Conservation (phyloP, 305 asterid species). For the Petunia hybrid region DNA sequence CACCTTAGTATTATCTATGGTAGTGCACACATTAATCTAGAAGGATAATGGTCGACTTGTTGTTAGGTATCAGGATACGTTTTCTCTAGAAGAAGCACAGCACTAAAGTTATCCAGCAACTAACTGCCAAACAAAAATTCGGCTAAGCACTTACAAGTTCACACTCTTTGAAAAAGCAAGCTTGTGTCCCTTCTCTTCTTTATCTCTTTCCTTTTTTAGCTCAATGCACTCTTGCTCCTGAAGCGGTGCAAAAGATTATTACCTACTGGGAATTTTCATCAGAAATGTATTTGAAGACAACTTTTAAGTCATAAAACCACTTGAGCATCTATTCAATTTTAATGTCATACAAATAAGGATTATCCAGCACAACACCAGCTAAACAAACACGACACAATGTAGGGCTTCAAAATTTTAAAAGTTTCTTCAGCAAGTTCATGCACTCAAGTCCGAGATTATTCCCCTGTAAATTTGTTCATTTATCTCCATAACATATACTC, state of each 20-base stretch:
- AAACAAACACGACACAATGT: constrained; percentile 2
- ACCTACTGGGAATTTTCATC: constrained; percentile 34
- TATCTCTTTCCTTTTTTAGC: constrained; percentile 61
- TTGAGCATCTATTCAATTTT: constrained; percentile 15
- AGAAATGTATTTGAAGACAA: constrained; percentile 35
- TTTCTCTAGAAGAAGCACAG: constrained; percentile 16
- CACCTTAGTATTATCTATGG: constrained; percentile 12
- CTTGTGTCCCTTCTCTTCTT: constrained; percentile 65
- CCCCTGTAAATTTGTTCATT: neutral
- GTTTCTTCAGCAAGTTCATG: constrained; percentile 11
- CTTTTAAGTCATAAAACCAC: constrained; percentile 5
- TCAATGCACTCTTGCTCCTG: constrained; percentile 76
- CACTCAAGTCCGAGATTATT: neutral
- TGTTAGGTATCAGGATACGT: constrained; percentile 6
- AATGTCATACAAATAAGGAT: constrained; percentile 7
- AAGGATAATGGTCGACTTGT: constrained; percentile 1
- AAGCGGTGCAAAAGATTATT: constrained; percentile 41
- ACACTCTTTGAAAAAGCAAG: constrained; percentile 44
- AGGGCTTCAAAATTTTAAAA: neutral
- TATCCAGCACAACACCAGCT: constrained; percentile 12
- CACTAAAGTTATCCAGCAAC: constrained; percentile 21
- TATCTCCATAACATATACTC: neutral
- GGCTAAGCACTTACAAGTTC: constrained; percentile 31
- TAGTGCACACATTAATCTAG: neutral
- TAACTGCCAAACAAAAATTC: constrained; percentile 22